Base-by-base conservation (phyloP, 2,329 filamentous ascomycete species). In the Beauveria scarabaeidicola region DNA sequence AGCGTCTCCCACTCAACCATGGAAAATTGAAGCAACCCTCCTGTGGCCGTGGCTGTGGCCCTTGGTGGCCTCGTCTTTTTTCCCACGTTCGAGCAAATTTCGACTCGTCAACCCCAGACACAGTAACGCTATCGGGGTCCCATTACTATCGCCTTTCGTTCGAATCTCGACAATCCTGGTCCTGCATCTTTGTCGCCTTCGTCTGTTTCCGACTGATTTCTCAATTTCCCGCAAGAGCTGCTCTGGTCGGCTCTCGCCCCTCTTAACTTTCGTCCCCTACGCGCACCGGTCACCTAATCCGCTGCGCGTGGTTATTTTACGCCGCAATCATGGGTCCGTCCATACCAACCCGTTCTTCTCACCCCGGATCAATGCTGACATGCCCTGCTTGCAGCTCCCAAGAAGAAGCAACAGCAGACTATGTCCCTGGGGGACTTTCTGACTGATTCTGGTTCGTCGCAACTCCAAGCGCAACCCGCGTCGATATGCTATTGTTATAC, bases 391-490 rank as follows among this genome's bases (percentile, higher is more conserved):
- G 62, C 71, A 96, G 92, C 89, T 83, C 93, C 92, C 67, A 90
- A 92, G 76, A 95, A 95, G 81, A 89, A 91, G 81, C 88, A 91
- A 78, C 82, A 85, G 76, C 88, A 96, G 86, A 99, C 95, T 83
- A 93, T 99, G 89, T 91, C 90, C 81, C 87, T 97, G 73, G 90
- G 91, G 82, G 90, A 91, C 78, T 99, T 99, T 84, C 84, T 99
- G 81, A 83, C 83, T 73, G 91, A 97, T 76, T 84, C 91, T 77
- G 87, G 93, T 97, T 83, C 77, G 90, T 81, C 59, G 61, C 48
- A 38, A 53, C 41, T 17, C 21, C 27, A 32, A 48, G 50, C 57
- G 57, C 57, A 48, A 53, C 21, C 48, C 62, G 47, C 61, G 27
- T 17, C 47, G 61, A 52, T 48, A 61, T 68, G 61, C 67, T 72